phyloP scores from a whole-genome alignment of 805 yeast species.

The Candida rishiriensis region DNA sequence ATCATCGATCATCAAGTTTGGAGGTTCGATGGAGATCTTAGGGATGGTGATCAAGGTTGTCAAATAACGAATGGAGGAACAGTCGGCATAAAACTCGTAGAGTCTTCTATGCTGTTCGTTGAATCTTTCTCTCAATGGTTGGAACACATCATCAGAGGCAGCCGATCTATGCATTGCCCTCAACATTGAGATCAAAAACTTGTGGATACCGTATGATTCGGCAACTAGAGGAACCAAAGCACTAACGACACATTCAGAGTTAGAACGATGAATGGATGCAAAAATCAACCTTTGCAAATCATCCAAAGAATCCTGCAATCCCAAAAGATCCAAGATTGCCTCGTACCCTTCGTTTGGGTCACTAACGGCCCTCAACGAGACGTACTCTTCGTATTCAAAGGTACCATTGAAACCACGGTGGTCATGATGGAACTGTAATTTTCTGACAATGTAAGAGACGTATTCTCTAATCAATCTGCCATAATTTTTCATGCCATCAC shows the following conservation, averaged over 20 bases:
- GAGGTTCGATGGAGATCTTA: slow-evolving; percentile 54
- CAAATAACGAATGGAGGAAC: slow-evolving; percentile 77
- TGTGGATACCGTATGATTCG: slow-evolving; percentile 89
- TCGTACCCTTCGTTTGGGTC: slow-evolving; percentile 97
- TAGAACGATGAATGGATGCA: slow-evolving; percentile 55
- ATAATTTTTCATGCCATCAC: slow-evolving; percentile 47
- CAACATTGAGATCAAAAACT: slow-evolving; percentile 84
- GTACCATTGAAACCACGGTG: slow-evolving; percentile 93
- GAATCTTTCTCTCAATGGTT: slow-evolving; percentile 69
- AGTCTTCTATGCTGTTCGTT: slow-evolving; percentile 64
- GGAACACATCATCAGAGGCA: slow-evolving; percentile 69
- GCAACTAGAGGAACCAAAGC: slow-evolving; percentile 87
- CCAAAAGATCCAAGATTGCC: slow-evolving; percentile 78
- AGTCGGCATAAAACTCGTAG: slow-evolving; percentile 84
- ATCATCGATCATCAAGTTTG: slow-evolving; percentile 48
- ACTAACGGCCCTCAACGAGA: slow-evolving; percentile 78
- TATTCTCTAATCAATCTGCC: slow-evolving; percentile 76
- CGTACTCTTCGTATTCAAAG: slow-evolving; percentile 93
- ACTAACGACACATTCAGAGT: slow-evolving; percentile 72
- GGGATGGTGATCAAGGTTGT: slow-evolving; percentile 81
- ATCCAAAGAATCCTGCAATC: slow-evolving; percentile 78
- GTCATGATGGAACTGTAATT: slow-evolving; percentile 74
- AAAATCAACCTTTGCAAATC: slow-evolving; percentile 73
- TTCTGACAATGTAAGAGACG: slow-evolving; percentile 61
- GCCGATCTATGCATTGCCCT: slow-evolving; percentile 78